Percentiles rank a stretch among this genome's conserved stretches.
phyloP scores from a whole-genome alignment of 495 filamentous ascomycete genomes.

The Parachaetomium inaequale region DNA sequence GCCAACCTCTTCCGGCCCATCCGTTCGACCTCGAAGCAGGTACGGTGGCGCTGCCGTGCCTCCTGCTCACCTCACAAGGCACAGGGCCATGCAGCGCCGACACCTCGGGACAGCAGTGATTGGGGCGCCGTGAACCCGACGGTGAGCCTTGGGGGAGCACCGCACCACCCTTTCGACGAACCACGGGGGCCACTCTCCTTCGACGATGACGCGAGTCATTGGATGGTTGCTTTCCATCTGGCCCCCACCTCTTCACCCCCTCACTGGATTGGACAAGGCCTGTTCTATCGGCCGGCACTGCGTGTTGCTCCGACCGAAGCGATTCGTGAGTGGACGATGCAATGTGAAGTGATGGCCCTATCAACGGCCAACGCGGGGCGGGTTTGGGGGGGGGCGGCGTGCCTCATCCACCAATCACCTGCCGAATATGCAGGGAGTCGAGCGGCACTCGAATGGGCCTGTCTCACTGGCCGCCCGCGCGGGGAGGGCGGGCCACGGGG shows the following conservation, averaged over 20 bases:
- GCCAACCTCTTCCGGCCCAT: conserved; percentile 7
- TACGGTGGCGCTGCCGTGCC: conserved; percentile 16
- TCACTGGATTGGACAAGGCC: not conserved
- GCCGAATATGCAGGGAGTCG: conserved; percentile 1
- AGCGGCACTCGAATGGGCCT: conserved; percentile 5
- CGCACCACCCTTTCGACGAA: not conserved
- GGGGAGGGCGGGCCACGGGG: not conserved
- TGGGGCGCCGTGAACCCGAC: conserved; percentile 3
- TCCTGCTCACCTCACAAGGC: conserved; percentile 9
- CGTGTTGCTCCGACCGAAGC: not conserved
- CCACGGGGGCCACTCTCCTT: not conserved
- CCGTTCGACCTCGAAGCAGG: conserved; percentile 19
- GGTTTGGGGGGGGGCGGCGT: not conserved
- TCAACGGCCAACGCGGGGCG: conserved; percentile 9
- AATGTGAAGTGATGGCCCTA: not conserved
- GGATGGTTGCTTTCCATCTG: not conserved
- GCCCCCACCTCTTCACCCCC: not conserved
- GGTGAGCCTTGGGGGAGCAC: conserved; percentile 1
- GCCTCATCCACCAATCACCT: conserved; percentile 2
- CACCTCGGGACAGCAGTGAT: conserved; percentile 1
- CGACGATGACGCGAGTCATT: conserved; percentile 1
- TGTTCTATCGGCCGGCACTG: not conserved
- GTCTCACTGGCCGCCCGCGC: not conserved
- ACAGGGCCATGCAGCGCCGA: conserved; percentile 3
- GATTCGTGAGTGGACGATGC: not conserved